Conservation (phyloP, 495 filamentous ascomycete genomes). For the Astrothelium subdiscretum region DNA sequence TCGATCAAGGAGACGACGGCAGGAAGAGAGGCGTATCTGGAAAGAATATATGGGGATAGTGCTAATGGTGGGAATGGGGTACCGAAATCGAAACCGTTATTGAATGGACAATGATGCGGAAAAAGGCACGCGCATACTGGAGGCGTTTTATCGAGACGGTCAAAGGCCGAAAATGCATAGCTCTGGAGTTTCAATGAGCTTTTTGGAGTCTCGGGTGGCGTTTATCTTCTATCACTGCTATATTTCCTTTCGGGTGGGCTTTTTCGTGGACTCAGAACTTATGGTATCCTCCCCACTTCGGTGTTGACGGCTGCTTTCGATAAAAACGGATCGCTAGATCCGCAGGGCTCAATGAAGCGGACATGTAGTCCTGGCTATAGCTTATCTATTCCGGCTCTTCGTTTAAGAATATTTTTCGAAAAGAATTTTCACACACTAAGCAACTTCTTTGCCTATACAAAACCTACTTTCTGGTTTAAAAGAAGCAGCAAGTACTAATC, state of each 20-base stretch:
- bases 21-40: not conserved
- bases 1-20: not conserved
- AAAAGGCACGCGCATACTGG: not conserved
- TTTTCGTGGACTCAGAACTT: not conserved
- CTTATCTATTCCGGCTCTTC: no score
- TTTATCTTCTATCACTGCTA: not conserved
- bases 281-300: not conserved
- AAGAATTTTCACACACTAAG: no score
- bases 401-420: not conserved
- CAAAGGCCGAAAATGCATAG: not conserved
- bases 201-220: not conserved
- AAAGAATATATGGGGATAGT: not conserved
- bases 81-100: not conserved
- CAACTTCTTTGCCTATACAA: no score
- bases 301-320: not conserved
- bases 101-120: not conserved
- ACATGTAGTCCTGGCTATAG: no score
- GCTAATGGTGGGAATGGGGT: not conserved
- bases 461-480: no score
- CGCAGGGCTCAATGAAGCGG: not conserved
- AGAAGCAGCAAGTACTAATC: no score
- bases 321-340: not conserved
- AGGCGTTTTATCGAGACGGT: not conserved
- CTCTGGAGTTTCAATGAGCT: not conserved
- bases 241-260: not conserved